Conservation (phyloP, 2,329 filamentous ascomycete genomes). For the Trichoderma breve region DNA sequence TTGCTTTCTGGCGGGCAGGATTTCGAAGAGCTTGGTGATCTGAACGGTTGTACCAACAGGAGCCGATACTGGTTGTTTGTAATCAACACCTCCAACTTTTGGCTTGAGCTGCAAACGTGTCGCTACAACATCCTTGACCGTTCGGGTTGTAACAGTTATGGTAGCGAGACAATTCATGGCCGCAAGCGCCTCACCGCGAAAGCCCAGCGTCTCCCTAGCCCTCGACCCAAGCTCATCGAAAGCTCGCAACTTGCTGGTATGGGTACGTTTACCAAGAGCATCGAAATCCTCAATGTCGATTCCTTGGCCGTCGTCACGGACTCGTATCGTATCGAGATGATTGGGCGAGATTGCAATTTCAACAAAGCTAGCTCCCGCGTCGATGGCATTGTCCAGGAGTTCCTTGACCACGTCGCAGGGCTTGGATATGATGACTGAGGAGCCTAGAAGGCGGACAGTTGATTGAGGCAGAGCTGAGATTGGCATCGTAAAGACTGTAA, state of each 20-base stretch:
- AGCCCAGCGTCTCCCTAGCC: conserved; percentile 64
- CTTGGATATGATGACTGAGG: conserved; percentile 58
- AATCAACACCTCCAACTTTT: conserved; percentile 32
- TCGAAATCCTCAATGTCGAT: conserved; percentile 62
- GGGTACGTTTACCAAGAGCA: conserved; percentile 61
- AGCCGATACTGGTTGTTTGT: conserved; percentile 43
- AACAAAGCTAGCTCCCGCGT: conserved; percentile 65
- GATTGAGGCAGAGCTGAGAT: conserved; percentile 50
- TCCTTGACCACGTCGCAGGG: conserved; percentile 68
- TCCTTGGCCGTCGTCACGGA: conserved; percentile 72
- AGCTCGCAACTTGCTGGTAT: conserved; percentile 71
- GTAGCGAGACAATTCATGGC: conserved; percentile 60
- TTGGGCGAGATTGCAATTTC: conserved; percentile 64
- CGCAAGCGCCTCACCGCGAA: conserved; percentile 72
- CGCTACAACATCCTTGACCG: conserved; percentile 59
- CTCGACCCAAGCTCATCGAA: conserved; percentile 60
- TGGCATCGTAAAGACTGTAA: conserved; percentile 38
- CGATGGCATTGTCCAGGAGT: conserved; percentile 73
- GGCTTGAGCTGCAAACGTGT: conserved; percentile 44
- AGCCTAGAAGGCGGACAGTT: conserved; percentile 57
- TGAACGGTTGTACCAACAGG: conserved; percentile 68
- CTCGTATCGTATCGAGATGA: conserved; percentile 66
- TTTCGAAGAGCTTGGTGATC: conserved; percentile 57
- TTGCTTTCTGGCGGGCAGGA: conserved; percentile 62
- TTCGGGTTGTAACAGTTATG: conserved; percentile 62